A percentile compares a stretch with the other conserved stretches of the same genome.
phyloP scores from a whole-genome alignment of 305 asterid species.

The Rubia balearica region DNA sequence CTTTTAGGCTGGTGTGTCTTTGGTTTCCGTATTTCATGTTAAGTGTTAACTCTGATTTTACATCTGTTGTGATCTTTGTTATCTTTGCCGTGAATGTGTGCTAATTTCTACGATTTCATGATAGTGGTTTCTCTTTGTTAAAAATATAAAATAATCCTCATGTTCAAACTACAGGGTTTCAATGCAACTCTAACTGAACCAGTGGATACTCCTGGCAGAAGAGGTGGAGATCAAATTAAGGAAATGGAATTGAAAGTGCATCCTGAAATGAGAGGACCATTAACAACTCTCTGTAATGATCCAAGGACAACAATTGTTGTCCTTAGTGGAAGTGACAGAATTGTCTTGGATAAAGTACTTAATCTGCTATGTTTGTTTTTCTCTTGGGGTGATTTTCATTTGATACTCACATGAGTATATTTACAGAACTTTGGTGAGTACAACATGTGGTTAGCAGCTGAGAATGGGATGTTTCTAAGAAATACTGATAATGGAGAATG shows the following conservation, averaged over 20 bases:
- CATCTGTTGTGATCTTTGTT: background rate
- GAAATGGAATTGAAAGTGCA: constrained; percentile 94
- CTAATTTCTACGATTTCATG: constrained; percentile 4
- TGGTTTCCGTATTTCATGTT: background rate
- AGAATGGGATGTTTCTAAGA: constrained; percentile 96
- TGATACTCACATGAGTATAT: constrained; percentile 22
- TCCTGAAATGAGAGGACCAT: constrained; percentile 64
- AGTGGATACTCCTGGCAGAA: constrained; percentile 69
- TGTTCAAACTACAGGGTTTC: constrained; percentile 57
- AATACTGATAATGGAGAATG: constrained; percentile 69
- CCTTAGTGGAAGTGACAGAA: constrained; percentile 89
- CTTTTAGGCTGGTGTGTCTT: too few relatives aligned
- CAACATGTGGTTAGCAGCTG: constrained; percentile 99
- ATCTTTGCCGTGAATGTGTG: constrained; percentile 1
- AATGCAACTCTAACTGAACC: constrained; percentile 80
- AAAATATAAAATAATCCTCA: background rate
- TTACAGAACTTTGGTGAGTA: constrained; percentile 80
- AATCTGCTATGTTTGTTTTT: constrained; percentile 19
- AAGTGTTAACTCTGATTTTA: background rate
- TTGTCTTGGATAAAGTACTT: constrained; percentile 65
- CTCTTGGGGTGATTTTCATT: constrained; percentile 6
- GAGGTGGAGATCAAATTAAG: constrained; percentile 88
- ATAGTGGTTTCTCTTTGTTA: background rate
- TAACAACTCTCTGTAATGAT: constrained; percentile 60
- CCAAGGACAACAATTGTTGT: constrained; percentile 87